Conservation (phyloP, 805 yeast genomes). For the Lipomyces lipofer region DNA sequence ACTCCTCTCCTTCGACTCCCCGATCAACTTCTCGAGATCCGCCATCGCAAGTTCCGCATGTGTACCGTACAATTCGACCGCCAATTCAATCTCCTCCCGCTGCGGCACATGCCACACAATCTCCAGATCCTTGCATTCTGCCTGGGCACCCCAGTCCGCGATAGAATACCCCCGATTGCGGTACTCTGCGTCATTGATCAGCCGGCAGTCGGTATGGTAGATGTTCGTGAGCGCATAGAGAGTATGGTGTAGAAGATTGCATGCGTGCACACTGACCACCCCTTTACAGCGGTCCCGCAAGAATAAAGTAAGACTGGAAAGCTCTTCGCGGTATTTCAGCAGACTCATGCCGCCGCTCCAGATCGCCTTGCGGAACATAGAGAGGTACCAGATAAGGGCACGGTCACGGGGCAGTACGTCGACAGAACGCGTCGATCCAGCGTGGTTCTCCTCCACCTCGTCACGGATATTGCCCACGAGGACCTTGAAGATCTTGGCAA, state of each 20-base stretch:
- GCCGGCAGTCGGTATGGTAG: constrained; percentile 31
- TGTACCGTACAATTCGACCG: constrained; percentile 57
- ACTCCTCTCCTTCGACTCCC: constrained; percentile 29
- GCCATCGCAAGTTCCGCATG: constrained; percentile 42
- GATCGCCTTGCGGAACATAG: constrained; percentile 66
- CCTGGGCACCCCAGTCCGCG: constrained; percentile 48
- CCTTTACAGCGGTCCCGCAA: constrained; percentile 55
- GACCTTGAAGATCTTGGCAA: constrained; percentile 47
- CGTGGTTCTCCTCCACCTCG: constrained; percentile 75
- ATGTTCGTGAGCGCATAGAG: constrained; percentile 64
- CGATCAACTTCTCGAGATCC: constrained; percentile 42
- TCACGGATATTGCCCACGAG: constrained; percentile 55
- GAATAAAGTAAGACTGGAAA: constrained; percentile 49
- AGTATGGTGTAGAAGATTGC: constrained; percentile 66
- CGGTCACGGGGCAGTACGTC: constrained; percentile 79
- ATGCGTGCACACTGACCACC: constrained; percentile 61
- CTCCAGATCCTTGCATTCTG: constrained; percentile 39
- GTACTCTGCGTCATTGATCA: constrained; percentile 19
- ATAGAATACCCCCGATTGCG: constrained; percentile 24
- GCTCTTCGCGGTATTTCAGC: constrained; percentile 47
- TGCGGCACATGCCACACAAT: constrained; percentile 79
- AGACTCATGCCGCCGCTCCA: constrained; percentile 64
- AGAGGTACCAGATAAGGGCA: constrained; percentile 66
- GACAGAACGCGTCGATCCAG: constrained; percentile 70
- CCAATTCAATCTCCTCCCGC: constrained; percentile 55